phyloP scores from a whole-genome alignment of 2,329 filamentous ascomycete genomes.

The Calonectria honghensis region DNA sequence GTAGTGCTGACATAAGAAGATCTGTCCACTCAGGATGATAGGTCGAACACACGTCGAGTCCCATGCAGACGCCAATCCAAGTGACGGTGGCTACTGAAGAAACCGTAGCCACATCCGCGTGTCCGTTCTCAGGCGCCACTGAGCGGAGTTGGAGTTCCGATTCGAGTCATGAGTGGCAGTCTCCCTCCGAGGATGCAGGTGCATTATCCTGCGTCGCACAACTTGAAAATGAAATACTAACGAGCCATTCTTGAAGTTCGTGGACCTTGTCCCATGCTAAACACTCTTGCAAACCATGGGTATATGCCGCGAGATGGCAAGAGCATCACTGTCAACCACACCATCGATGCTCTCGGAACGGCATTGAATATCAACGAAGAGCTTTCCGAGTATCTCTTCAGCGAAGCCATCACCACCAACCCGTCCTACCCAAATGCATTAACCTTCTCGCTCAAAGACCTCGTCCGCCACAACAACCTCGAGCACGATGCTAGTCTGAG shows the following conservation, averaged over 20 bases:
- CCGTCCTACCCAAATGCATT: slow-evolving; percentile 5
- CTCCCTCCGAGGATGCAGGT: slow-evolving; percentile 10
- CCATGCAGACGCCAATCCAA: too few relatives aligned
- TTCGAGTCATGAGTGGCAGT: not conserved
- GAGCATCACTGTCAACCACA: not conserved
- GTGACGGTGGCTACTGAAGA: too few relatives aligned
- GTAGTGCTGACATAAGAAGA: too few relatives aligned
- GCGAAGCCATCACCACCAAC: slow-evolving; percentile 11
- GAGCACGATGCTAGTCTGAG: slow-evolving; percentile 19
- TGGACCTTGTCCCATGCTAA: slow-evolving; percentile 10
- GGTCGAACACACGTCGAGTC: too few relatives aligned
- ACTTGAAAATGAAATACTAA: not conserved
- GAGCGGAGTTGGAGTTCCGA: not conserved
- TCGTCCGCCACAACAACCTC: slow-evolving; percentile 13
- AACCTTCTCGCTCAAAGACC: not conserved
- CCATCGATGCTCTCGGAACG: not conserved
- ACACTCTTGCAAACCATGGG: slow-evolving; percentile 20
- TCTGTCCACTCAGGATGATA: too few relatives aligned
- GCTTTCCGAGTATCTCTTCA: slow-evolving; percentile 1
- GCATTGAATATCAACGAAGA: not conserved
- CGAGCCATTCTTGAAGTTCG: not conserved
- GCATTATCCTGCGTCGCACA: not conserved
- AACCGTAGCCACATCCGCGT: not conserved
- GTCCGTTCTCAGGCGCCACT: not conserved
- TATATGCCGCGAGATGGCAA: slow-evolving; percentile 23